Evolutionary conservation across 2,329 filamentous ascomycete species (phyloP), one percentile per base, ranked within the genome.

Genomic region (Paraphoma sp.): DNA sequence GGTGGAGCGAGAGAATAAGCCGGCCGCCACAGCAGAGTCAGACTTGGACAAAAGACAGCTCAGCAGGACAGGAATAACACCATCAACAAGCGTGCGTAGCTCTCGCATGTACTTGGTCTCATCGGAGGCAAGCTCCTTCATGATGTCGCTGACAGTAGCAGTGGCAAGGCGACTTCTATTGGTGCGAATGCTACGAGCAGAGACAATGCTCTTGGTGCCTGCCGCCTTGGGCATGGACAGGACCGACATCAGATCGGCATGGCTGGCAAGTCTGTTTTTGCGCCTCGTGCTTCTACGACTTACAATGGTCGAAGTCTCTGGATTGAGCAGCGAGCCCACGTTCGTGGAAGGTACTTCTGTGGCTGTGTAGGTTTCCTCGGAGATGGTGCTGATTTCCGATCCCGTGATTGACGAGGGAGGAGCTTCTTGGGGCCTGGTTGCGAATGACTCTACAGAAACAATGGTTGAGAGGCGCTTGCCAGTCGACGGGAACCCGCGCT

Each of bases 221-320:
- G 84, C 84, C 46, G 84, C 83, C 48, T 76, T 79, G 45, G 89
- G 87, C 56, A 92, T 79, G 0, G 93, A 98, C 8, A 99, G 82
- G 2, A 97, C 92, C 0, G 95, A 98, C 40, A 99, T 92, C 23
- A 99, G 83, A 75, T 99, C 95, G 14, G 93, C 93, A 76, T 98
- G 93, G 56, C 91, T 96, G 4, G 93, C 97, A 40, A 97, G 83
- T 57, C 90, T 87, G 14, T 14, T 36, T 60, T 92, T 86, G 45
- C 67, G 68, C 74, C 81, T 83, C 1, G 83, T 77, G 50, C 59
- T 79, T 83, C 65, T 81, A 80, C 73, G 69, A 79, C 72, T 75
- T 73, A 73, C 62, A 74, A 77, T 73, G 8, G 70, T 74, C 12
- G 71, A 68, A 7, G 73, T 72, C 40, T 77, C 71, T 36, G 69